These are phyloP conservation scores for Pleurotus tuber-regium DNA, from an alignment of 768 basidiomycete genomes.

Conservation along the genomic window DNA sequence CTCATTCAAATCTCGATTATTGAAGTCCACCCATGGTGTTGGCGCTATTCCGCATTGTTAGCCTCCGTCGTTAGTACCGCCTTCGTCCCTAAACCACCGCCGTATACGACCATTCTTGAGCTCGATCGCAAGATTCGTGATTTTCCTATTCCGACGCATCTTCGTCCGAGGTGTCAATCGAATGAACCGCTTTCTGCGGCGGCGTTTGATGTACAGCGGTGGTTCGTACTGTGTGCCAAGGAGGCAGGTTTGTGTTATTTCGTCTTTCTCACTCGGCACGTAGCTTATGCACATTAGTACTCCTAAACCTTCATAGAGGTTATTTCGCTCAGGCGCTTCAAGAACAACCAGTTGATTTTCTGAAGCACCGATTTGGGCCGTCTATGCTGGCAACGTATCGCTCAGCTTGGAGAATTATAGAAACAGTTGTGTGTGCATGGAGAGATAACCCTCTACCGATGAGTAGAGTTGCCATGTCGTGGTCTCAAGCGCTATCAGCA, in stretches of 20 bases:
- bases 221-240: constrained; percentile 42
- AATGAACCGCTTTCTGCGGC: constrained; percentile 17
- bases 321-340: constrained; percentile 68
- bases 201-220: constrained; percentile 37
- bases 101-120: constrained; percentile 51
- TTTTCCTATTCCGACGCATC: constrained; percentile 46
- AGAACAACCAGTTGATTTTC: constrained; percentile 53
- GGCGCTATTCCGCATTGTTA: constrained; percentile 51
- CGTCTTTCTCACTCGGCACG: not conserved
- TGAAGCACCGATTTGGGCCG: constrained; percentile 60
- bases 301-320: constrained; percentile 63
- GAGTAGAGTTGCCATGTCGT: constrained; percentile 47
- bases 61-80: constrained; percentile 48
- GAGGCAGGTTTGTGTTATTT: constrained; percentile 41
- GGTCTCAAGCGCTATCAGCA: constrained; percentile 67
- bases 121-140: constrained; percentile 63
- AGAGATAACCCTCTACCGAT: constrained; percentile 37
- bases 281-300: constrained; percentile 32
- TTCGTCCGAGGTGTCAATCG: constrained; percentile 36
- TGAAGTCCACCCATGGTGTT: constrained; percentile 57
- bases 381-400: constrained; percentile 74
- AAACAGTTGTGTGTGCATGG: constrained; percentile 44
- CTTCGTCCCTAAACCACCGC: constrained; percentile 50
- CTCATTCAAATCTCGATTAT: constrained; percentile 19
- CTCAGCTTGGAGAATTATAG: constrained; percentile 65